Evolutionary conservation across 2,329 filamentous ascomycete species (phyloP).

Genomic region (Aspergillus fischeri): DNA sequence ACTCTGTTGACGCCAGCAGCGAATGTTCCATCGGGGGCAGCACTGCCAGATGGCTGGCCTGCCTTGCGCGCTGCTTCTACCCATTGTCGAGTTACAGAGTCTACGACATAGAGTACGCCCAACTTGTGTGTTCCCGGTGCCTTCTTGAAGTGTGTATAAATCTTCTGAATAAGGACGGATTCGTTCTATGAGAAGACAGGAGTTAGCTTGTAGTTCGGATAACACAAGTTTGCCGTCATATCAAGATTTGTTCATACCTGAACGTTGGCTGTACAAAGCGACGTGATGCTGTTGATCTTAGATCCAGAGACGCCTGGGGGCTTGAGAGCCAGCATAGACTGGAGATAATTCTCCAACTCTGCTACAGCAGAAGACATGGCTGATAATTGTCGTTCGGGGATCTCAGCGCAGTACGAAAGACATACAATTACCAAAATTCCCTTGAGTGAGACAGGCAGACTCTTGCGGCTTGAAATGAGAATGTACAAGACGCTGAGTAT

Average conservation of each 20-base stretch:
- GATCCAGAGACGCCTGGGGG: conserved; percentile 91
- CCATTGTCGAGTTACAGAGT: conserved; percentile 99
- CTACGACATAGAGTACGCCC: conserved; percentile 99
- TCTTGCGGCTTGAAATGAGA: conserved; percentile 14
- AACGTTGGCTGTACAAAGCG: conserved; percentile 81
- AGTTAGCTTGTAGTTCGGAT: conserved; percentile 19
- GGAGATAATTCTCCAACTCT: conserved; percentile 84
- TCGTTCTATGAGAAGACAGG: conserved; percentile 64
- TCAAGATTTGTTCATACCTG: conserved; percentile 61
- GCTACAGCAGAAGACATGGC: conserved; percentile 78
- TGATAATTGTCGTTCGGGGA: conserved; percentile 11
- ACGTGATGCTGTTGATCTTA: conserved; percentile 82
- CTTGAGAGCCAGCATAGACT: conserved; percentile 87
- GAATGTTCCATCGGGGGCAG: conserved; percentile 85
- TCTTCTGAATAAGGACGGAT: conserved; percentile 89
- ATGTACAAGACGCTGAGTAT: conserved; percentile 9
- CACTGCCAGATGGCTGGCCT: conserved; percentile 74
- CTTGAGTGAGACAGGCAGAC: conserved; percentile 4
- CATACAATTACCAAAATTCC: conserved; percentile 7
- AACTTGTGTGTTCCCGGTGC: conserved; percentile 93
- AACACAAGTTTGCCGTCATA: background rate
- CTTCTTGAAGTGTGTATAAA: conserved; percentile 96
- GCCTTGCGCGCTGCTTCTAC: conserved; percentile 87
- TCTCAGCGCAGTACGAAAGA: conserved; percentile 11
- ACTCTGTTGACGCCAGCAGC: conserved; percentile 94